Base-by-base conservation (phyloP, 495 filamentous ascomycete genomes). In the Podospora conica region DNA sequence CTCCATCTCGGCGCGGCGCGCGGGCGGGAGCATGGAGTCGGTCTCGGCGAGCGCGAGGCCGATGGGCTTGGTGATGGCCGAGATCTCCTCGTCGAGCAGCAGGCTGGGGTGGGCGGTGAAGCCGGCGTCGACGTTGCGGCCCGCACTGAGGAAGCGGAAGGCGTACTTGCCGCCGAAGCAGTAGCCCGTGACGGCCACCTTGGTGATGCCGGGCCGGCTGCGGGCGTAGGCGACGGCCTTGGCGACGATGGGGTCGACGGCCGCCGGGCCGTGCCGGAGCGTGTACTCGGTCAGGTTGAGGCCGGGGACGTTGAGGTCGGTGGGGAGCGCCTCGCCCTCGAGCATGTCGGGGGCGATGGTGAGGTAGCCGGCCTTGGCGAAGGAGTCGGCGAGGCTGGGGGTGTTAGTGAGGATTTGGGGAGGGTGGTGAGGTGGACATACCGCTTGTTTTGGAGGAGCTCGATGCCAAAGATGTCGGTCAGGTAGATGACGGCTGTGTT, bases 291-390 rank as follows among this genome's bases (percentile, higher is more conserved):
- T 76, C 21, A 87, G 61, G 69, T 88, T 80, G 70, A 83, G 85
- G 68, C 74, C 83, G 55, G 79, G 82, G 9, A 78, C 73, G 76
- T 86, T 85, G 66, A 79, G 72, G 66, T 81, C 78, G 15, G 56
- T 66, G 1, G 75, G 72, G 31, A 83, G 80, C 5, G 78, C 78
- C 63, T 88, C 84, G 64, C 88, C 89, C 25, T 83, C 72, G 80
- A 92, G 90, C 64, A 93, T 80, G 73, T 94, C 91, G 10, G 90
- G 91, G 65, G 90, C 82, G 23, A 91, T 77, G 65, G 86, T 86
- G 31, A 90, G 81, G 77, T 91, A 93, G 61, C 90, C 91, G 65
- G 88, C 88, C 67, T 83, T 83, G 62, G 90, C 90, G 73, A 86
- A 91, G 73, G 86, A 85, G 75, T 94, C 90, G 66, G 88, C 89